These are phyloP conservation scores for Diaporthe longicolla DNA, from an alignment of 2,329 filamentous ascomycete species.

Conservation along the genomic window DNA sequence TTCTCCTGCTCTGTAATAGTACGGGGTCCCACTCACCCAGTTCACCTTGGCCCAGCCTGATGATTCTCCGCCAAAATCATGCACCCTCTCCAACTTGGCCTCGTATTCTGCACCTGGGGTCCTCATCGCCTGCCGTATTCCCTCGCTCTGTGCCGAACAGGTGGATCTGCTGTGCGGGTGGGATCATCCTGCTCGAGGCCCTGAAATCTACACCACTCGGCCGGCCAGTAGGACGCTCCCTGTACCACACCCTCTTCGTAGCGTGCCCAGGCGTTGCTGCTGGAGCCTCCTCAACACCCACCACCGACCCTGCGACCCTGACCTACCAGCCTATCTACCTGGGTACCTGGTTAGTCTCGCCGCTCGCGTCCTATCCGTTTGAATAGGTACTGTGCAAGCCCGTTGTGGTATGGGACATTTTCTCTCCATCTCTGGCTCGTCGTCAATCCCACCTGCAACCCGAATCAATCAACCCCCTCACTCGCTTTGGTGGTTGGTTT, in stretches of 20 bases:
- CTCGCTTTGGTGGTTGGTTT: conserved; percentile 69
- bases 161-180: conserved; percentile 23
- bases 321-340: neutral
- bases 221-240: conserved; percentile 16
- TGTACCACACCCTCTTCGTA: conserved; percentile 16
- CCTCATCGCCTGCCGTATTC: conserved; percentile 32
- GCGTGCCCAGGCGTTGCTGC: neutral
- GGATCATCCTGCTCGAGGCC: conserved; percentile 32
- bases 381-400: conserved; percentile 25
- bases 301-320: neutral
- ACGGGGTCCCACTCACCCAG: neutral
- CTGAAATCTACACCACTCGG: conserved; percentile 30
- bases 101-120: conserved; percentile 39
- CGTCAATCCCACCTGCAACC: conserved; percentile 28
- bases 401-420: conserved; percentile 2
- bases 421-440: conserved; percentile 40
- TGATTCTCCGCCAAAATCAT: conserved; percentile 34
- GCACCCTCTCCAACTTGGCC: conserved; percentile 22
- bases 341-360: conserved; percentile 8
- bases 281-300: neutral
- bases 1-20: neutral
- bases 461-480: conserved; percentile 60
- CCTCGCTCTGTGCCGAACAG: conserved; percentile 27
- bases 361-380: conserved; percentile 23
- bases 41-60: conserved; percentile 7